phyloP scores from a whole-genome alignment of 1,284 basidiomycete species.

The Agroathelia rolfsii region DNA sequence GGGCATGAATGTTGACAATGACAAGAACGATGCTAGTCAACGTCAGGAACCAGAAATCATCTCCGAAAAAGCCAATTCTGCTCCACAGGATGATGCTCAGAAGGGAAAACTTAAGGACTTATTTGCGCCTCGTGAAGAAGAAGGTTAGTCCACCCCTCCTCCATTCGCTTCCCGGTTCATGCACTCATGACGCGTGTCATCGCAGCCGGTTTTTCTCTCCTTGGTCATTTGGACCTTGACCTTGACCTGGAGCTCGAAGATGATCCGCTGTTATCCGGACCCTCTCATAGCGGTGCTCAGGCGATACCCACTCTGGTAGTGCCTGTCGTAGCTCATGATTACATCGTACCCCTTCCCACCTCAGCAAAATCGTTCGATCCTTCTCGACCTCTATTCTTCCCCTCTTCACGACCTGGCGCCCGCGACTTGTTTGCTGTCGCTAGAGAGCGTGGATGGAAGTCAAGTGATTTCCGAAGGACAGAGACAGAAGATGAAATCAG shows the following conservation, averaged over 20 bases:
- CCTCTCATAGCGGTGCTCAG: slow-evolving; percentile 3
- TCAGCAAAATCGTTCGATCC: slow-evolving; percentile 31
- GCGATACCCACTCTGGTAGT: slow-evolving; percentile 5
- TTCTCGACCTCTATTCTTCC: slow-evolving; percentile 55
- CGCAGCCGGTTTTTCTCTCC: slow-evolving; percentile 49
- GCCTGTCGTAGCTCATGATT: slow-evolving; percentile 5
- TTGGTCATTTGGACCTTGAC: slow-evolving; percentile 57
- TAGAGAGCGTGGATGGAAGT: slow-evolving; percentile 29
- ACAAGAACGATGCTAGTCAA: too few species aligned
- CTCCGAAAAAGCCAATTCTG: too few species aligned
- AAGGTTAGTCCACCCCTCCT: slow-evolving; percentile 31
- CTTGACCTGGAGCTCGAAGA: slow-evolving; percentile 52
- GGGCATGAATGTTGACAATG: slow-evolving; percentile 11
- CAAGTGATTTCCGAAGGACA: slow-evolving; percentile 38
- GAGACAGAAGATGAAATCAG: slow-evolving; percentile 54
- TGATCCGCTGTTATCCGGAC: slow-evolving; percentile 17
- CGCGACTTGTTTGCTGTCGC: slow-evolving; percentile 34
- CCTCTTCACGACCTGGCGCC: slow-evolving; percentile 18
- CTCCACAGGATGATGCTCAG: slow-evolving; percentile 9
- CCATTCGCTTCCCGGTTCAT: slow-evolving; percentile 1
- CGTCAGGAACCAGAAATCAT: too few species aligned
- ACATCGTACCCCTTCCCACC: slow-evolving; percentile 8
- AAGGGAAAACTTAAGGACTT: slow-evolving; percentile 47
- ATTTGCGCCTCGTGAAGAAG: slow-evolving; percentile 56
- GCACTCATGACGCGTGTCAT: neutral